A percentile compares a stretch with the other conserved stretches of the same genome.
These are phyloP conservation scores for Pseudonitzschia delicatissima DNA, from an alignment of 108 stramenopile genomes.

Conservation along the genomic window DNA sequence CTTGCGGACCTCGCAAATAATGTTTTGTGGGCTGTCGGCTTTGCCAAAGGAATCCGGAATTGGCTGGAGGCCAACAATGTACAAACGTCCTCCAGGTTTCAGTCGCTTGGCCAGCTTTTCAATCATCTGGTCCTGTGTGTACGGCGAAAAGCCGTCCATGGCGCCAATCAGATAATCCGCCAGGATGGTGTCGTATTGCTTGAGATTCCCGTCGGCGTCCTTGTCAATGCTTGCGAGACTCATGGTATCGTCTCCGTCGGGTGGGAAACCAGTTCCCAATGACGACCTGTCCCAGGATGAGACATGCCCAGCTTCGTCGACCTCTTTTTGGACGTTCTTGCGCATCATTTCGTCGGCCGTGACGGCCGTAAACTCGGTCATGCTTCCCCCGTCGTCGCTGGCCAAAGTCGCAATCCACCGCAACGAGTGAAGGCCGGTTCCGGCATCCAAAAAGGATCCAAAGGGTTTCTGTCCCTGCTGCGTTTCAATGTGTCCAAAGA, in stretches of 20 bases:
- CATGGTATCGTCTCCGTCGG: slow-evolving; percentile 8
- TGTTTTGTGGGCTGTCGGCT: slow-evolving; percentile 44
- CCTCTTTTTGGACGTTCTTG: slow-evolving; percentile 61
- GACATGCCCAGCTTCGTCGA: slow-evolving; percentile 46
- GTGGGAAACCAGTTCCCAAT: slow-evolving; percentile 90
- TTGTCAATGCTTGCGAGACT: neutral
- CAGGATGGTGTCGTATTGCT: slow-evolving; percentile 75
- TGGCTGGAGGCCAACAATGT: slow-evolving; percentile 90
- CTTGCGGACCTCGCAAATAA: slow-evolving; percentile 85
- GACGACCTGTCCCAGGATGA: slow-evolving; percentile 58
- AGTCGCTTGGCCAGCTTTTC: slow-evolving; percentile 71
- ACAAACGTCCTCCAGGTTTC: slow-evolving; percentile 86
- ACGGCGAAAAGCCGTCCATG: slow-evolving; percentile 95
- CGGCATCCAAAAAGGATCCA: slow-evolving; percentile 87
- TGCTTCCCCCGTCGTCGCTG: neutral
- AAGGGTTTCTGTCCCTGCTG: slow-evolving; percentile 61
- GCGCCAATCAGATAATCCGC: slow-evolving; percentile 96
- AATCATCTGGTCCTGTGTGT: slow-evolving; percentile 90
- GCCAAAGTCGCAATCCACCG: slow-evolving; percentile 82
- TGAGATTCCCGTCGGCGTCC: slow-evolving; percentile 13
- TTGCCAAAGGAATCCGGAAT: slow-evolving; percentile 64
- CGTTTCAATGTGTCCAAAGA: slow-evolving; percentile 80
- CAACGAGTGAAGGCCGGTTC: slow-evolving; percentile 90
- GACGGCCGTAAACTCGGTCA: slow-evolving; percentile 70
- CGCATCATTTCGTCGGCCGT: slow-evolving; percentile 86